Evolutionary conservation across 257 asterid species (phyloP).

Genomic region (Scutellaria galericulata): DNA sequence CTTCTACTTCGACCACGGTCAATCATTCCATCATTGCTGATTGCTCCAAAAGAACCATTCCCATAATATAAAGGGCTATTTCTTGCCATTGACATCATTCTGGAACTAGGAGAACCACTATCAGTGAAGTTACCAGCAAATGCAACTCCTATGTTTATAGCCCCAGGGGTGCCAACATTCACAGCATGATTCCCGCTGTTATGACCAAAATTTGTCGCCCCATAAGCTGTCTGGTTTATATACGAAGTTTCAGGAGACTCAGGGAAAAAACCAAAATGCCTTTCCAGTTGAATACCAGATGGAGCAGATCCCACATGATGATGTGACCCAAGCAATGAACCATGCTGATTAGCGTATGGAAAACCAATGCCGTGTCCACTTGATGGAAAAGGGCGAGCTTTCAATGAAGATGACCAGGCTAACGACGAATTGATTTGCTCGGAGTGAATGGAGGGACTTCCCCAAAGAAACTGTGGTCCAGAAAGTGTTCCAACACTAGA

Average conservation of each 20-base stretch:
- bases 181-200: slow-evolving; percentile 51
- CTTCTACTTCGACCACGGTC: slow-evolving; percentile 81
- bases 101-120: slow-evolving; percentile 67
- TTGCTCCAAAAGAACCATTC: slow-evolving; percentile 69
- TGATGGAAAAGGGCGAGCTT: slow-evolving; percentile 56
- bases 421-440: slow-evolving; percentile 66
- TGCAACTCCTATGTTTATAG: slow-evolving; percentile 65
- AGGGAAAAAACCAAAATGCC: slow-evolving; percentile 79
- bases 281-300: slow-evolving; percentile 74
- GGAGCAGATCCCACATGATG: slow-evolving; percentile 97
- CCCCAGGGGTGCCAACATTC: slow-evolving; percentile 56
- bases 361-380: slow-evolving; percentile 57
- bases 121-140: slow-evolving; percentile 68
- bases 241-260: slow-evolving; percentile 86
- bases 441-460: slow-evolving; percentile 69
- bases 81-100: slow-evolving; percentile 70
- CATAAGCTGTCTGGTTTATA: slow-evolving; percentile 57
- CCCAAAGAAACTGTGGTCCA: slow-evolving; percentile 97
- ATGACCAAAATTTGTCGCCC: slow-evolving; percentile 49
- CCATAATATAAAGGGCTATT: slow-evolving; percentile 67
- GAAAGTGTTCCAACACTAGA: slow-evolving; percentile 83
- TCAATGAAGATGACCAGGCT: slow-evolving; percentile 65
- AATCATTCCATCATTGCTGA: slow-evolving; percentile 53
- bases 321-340: slow-evolving; percentile 60
- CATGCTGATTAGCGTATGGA: slow-evolving; percentile 58